Conservation (phyloP, 2,329 filamentous ascomycete genomes). For the Diplocarpon mali region DNA sequence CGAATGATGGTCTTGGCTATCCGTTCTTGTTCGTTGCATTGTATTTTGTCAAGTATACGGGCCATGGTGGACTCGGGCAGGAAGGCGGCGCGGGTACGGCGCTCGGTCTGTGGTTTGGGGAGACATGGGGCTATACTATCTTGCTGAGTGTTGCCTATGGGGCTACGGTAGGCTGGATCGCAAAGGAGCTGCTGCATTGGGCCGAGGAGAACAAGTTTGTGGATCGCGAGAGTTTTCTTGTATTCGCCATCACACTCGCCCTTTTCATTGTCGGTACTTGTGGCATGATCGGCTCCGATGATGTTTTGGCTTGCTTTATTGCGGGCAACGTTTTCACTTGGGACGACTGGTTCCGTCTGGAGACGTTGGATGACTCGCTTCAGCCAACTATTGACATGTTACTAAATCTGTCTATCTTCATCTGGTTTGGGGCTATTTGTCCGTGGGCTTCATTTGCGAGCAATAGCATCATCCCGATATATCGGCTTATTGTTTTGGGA, state of each 20-base stretch:
- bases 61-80: constrained; percentile 42
- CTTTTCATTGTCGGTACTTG: constrained; percentile 82
- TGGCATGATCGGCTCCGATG: constrained; percentile 51
- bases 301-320: constrained; percentile 85
- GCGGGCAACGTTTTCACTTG: constrained; percentile 86
- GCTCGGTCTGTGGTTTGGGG: constrained; percentile 71
- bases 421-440: constrained; percentile 81
- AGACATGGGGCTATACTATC: constrained; percentile 78
- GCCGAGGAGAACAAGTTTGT: constrained; percentile 68
- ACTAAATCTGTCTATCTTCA: constrained; percentile 69
- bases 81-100: constrained; percentile 50
- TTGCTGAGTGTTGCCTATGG: constrained; percentile 70
- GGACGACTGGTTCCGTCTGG: constrained; percentile 88
- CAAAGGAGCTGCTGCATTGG: constrained; percentile 65
- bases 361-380: constrained; percentile 83
- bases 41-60: constrained; percentile 70
- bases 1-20: constrained; percentile 78
- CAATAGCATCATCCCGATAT: constrained; percentile 61
- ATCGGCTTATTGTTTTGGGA: constrained; percentile 62
- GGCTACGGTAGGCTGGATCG: constrained; percentile 65
- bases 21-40: constrained; percentile 79
- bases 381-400: constrained; percentile 94
- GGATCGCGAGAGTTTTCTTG: constrained; percentile 27
- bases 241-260: constrained; percentile 67
- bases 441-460: constrained; percentile 64